Evolutionary conservation across 139 green algal genomes (phyloP).

Genomic region (Parachlorella kessleri): DNA sequence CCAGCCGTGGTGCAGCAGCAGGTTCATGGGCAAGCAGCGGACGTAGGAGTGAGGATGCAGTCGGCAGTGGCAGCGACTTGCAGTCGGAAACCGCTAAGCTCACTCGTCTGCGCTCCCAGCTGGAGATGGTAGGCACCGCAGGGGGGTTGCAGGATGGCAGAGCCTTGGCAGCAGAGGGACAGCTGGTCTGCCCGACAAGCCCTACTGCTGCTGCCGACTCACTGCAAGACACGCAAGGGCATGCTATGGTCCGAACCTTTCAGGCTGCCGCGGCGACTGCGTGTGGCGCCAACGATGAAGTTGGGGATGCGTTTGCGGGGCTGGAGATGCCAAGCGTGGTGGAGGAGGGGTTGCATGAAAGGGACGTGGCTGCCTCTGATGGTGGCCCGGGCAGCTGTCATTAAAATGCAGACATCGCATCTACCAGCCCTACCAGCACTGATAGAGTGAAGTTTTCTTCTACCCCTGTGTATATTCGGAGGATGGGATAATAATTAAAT

Average conservation of each 20-base stretch:
- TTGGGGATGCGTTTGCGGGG: slow-evolving; percentile 3
- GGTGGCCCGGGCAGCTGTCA: too few species aligned
- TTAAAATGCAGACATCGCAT: too few species aligned
- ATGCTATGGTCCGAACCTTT: too few species aligned
- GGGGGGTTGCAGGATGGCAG: slow-evolving; percentile 1
- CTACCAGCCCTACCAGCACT: too few species aligned
- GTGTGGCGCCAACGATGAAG: not conserved
- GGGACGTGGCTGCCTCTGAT: too few species aligned
- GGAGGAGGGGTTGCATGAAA: slow-evolving; percentile 1
- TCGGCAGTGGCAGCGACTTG: too few species aligned
- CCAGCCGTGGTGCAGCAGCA: too few species aligned
- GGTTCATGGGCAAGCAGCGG: too few species aligned
- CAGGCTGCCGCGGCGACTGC: not conserved
- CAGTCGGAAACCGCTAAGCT: not conserved
- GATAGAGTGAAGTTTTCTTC: too few species aligned
- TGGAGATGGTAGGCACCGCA: slow-evolving; percentile 5
- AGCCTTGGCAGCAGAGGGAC: not conserved
- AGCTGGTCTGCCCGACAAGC: not conserved
- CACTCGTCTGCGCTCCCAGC: not conserved
- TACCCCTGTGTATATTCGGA: too few species aligned
- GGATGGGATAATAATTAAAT: too few species aligned
- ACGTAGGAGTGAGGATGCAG: not conserved
- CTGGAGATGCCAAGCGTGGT: slow-evolving; percentile 5
- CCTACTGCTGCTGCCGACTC: not conserved
- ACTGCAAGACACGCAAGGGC: too few species aligned